Evolutionary conservation across 805 yeast genomes (phyloP), one percentile per base, ranked within the genome.

Genomic region (Kodamaea kaohsiungensis): DNA sequence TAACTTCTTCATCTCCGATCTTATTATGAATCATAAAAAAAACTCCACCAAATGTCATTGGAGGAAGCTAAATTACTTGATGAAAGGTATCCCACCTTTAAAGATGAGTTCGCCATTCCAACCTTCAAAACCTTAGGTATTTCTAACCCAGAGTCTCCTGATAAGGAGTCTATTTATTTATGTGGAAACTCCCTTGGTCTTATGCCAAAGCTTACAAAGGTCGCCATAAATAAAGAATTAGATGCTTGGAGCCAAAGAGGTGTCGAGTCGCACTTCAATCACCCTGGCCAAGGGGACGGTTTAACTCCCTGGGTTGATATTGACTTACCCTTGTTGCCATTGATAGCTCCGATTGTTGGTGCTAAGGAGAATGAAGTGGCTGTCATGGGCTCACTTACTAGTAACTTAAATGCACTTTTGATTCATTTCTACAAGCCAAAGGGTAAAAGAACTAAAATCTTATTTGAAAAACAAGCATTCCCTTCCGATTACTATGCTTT

Each of bases 111-210:
- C 65, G 76, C 71, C 27, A 70, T 87, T 38, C 97, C 97, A 7
- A 88, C 95, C 0, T 78, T 84, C 58, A 64, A 69, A 50, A 78
- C 90, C 0, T 69, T 89, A 59, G 92, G 88, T 0, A 65, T 84
- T 19, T 22, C 18, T n/a, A n/a, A 45, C n/a, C 18, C 25, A 55
- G 65, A 8, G 61, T 65, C 38, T 46, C 58, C 42, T 43, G 49
- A 8, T 59, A 56, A 38, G 46, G 53, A 60, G 7, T 73, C 81
- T 10, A 75, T 80, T 18, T 93, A 92, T 65, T 75, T 92, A 47
- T 91, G 97, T 70, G 98, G 98, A 2, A 93, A 92, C 73, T 90
- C 97, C n/a, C 81, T 92, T 6, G 98, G 98, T 0, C 72, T 92
- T 55, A 88, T 91, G 92, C 98, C 98, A 0, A 74, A 70, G 49